Conservation (phyloP, 202 grass and related monocot species). For the Saccharum hybrid region DNA sequence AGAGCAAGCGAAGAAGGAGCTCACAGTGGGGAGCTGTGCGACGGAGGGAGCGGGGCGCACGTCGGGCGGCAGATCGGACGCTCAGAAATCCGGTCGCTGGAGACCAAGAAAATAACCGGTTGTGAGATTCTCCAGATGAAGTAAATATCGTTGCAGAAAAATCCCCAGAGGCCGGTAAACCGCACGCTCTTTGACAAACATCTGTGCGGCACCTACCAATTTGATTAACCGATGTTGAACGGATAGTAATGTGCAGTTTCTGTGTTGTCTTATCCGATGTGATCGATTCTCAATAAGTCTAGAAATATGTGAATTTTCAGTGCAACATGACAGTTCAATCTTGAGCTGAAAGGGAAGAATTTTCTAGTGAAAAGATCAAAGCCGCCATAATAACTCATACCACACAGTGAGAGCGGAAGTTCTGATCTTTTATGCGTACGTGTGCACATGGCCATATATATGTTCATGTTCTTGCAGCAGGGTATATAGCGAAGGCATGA, state of each 20-base stretch:
- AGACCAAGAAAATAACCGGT: too few species aligned
- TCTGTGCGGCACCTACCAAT: background rate
- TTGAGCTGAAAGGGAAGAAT: background rate
- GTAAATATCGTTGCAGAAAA: background rate
- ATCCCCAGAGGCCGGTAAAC: background rate
- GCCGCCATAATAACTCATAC: background rate
- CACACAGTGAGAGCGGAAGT: background rate
- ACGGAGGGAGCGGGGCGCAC: too few species aligned
- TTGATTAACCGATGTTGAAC: background rate
- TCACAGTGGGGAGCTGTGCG: too few species aligned
- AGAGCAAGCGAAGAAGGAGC: too few species aligned
- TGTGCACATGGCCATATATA: too few species aligned
- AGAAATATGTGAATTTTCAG: background rate
- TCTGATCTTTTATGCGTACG: background rate
- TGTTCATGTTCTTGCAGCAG: background rate
- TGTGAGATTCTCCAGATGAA: background rate
- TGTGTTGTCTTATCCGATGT: background rate
- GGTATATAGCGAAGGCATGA: background rate
- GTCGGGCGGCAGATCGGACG: too few species aligned
- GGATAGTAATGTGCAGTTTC: background rate
- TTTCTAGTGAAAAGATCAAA: background rate
- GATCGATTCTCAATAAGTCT: background rate
- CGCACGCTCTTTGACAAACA: constrained; percentile 19
- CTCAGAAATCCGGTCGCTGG: too few species aligned
- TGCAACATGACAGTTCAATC: background rate